Evolutionary conservation across 2,329 filamentous ascomycete genomes (phyloP), one percentile per base, ranked within the genome.

Genomic region (Blastomyces percursus): DNA sequence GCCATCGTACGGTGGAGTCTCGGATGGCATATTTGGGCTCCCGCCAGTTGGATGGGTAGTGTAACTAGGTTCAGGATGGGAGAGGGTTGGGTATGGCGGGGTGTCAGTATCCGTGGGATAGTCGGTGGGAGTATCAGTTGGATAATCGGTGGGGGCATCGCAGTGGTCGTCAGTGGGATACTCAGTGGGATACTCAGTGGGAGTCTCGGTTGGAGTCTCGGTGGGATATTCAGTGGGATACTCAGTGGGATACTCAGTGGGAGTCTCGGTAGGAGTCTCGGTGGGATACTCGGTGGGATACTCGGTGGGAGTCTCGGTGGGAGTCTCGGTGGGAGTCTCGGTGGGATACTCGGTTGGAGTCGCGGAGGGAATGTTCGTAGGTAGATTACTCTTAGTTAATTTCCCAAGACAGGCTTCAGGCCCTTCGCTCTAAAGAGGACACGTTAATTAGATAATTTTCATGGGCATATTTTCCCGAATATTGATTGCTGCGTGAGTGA

Each of bases 381-480:
- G 48, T 24, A 46, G 52, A 38, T 48, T 54, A 38, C 16, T 55
- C 57, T 63, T 21, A 35, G 62, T 57, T 40, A 66, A 56, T 61
- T 66, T 30, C 30, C 59, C 56, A 38, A 63, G 63, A 50, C 66
- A 67, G 40, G 59, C 60, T 48, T 63, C 46, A 14, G 50, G 56
- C 21, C 64, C 63, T 51, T 64, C 44, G n/a, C 60, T 61, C 65
- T 66, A 32, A 9, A 40, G 14, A 12, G 14, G 24, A 30, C 38
- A n/a, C 9, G 21, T 58, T 58, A 58, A 30, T 58, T 42, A 12
- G 21, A 44, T 11, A 14, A 5, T 30, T 51, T 11, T 51, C 6
- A 51, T 16, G 48, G 48, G 48, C 6, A 51, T 27, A 12, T 30
- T 51, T 16, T 27, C 1, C 12, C 24, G 48, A 1, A 50, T 30